These are phyloP conservation scores for Theobroma cacao DNA, from an alignment of 345 rosid genomes.

Conservation along the genomic window DNA sequence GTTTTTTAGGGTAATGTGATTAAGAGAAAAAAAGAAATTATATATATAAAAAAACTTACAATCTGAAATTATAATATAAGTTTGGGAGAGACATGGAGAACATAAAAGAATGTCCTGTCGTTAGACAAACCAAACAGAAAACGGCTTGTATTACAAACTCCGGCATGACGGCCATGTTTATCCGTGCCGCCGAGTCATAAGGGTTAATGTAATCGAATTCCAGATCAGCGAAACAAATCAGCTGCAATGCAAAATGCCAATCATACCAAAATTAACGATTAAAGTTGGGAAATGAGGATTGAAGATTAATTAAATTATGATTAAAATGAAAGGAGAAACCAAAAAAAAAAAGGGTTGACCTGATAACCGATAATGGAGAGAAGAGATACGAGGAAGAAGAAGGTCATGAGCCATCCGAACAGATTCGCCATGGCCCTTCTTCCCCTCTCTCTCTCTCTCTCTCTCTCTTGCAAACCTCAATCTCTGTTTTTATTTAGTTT, in stretches of 20 bases:
- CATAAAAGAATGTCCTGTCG: conserved; percentile 64
- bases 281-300: background rate
- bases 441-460: conserved; percentile 14
- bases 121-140: conserved; percentile 43
- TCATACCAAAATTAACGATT: background rate
- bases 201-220: conserved; percentile 70
- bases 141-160: conserved; percentile 57
- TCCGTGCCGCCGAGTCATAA: conserved; percentile 61
- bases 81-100: conserved; percentile 48
- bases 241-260: conserved; percentile 38
- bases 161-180: conserved; percentile 51
- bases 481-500: too few relatives aligned
- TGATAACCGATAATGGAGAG: conserved; percentile 69
- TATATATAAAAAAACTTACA: conserved; percentile 34
- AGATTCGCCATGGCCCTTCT: conserved; percentile 72
- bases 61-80: conserved; percentile 55
- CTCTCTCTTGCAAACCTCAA: conserved; percentile 19
- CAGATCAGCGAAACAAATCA: conserved; percentile 67
- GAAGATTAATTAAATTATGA: background rate
- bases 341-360: conserved; percentile 35
- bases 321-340: background rate
- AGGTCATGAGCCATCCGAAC: conserved; percentile 67
- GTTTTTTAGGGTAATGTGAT: too few relatives aligned
- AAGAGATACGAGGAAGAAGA: conserved; percentile 72
- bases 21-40: background rate